These are phyloP conservation scores for Crithidia sp. DNA, from an alignment of 208 protist genomes.

Conservation along the genomic window DNA sequence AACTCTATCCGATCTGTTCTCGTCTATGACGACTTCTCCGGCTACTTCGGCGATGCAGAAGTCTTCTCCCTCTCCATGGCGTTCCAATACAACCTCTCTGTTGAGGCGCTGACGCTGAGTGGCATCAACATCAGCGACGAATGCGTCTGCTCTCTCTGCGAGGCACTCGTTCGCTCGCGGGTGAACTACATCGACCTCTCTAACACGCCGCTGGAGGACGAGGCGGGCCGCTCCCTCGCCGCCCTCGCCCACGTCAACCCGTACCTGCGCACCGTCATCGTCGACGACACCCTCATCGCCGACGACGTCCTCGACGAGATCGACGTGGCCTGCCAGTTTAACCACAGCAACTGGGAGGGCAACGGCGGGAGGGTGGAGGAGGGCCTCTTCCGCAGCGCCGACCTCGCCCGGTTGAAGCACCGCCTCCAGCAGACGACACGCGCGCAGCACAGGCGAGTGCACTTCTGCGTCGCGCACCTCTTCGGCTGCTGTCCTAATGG, in stretches of 20 bases:
- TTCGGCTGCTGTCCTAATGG: conserved; percentile 85
- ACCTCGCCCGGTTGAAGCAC: conserved; percentile 67
- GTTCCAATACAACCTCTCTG: conserved; percentile 87
- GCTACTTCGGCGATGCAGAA: conserved; percentile 74
- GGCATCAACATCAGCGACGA: conserved; percentile 87
- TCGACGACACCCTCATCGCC: conserved; percentile 87
- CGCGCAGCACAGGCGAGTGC: conserved; percentile 45
- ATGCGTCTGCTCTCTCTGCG: conserved; percentile 74
- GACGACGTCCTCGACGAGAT: conserved; percentile 90
- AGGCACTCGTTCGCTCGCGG: conserved; percentile 74
- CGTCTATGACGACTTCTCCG: conserved; percentile 81
- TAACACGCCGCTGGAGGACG: conserved; percentile 84
- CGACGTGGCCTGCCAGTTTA: conserved; percentile 89
- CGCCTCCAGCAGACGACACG: conserved; percentile 74
- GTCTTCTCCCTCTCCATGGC: conserved; percentile 77
- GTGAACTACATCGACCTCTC: conserved; percentile 88
- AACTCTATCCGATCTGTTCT: conserved; percentile 83
- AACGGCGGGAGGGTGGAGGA: conserved; percentile 61
- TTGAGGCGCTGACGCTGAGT: conserved; percentile 85
- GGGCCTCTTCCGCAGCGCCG: conserved; percentile 43
- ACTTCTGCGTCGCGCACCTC: conserved; percentile 78
- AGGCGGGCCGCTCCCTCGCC: conserved; percentile 79
- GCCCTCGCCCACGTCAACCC: conserved; percentile 85
- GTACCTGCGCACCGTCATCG: conserved; percentile 84
- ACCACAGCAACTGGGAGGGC: conserved; percentile 88